Base-by-base conservation (phyloP, 164 flowering plant species). In the Vitis rotundifolia region DNA sequence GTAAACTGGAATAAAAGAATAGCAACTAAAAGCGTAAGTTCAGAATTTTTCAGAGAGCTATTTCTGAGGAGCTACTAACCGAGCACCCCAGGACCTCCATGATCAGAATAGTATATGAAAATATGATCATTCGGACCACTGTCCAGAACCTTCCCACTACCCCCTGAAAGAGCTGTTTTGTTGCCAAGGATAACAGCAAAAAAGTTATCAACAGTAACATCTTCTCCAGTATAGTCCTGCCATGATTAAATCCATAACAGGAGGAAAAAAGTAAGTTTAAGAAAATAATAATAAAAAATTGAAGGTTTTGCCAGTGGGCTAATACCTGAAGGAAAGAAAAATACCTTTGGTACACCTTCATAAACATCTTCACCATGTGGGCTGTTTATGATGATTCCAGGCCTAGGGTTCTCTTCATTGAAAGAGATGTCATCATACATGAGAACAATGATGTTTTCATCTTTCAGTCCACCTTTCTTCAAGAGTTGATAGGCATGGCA, bases 81-180 rank as follows among this genome's bases (percentile, higher is more conserved):
- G 60, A 94, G 94, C 65, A 88, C 88, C 3, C 98, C 98, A 63
- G 98, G 91, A 58, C 95, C 97, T 8, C 97, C 98, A 80, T 94
- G 98, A 73, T 94, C 98, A 16, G 85, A 59, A 61, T 92, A 88
- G 83, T 80, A 92, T 48, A 92, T 74, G 70, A 92, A 90, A 26
- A 92, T 87, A 75, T 84, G 92, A 75, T 92, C 97, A 71, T 90
- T 63, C 8, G 95, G 95, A 61, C 93, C 88, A 76, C 95, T 92
- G 49, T 87, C 84, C 19, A 92, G 83, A 74, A 92, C 97, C 78
- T 92, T 92, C 68, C 95, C 91, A 63, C 91, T 91, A 8, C 98
- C 98, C 63, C 97, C 97, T 14, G 80, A 85, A 67, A 91, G 69
- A 64, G 90, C 93, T 67, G 88, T 77, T 78, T 75, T 89, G 78